These are phyloP conservation scores for Magnolia officinalis DNA, from an alignment of 164 flowering plant genomes.

Conservation along the genomic window DNA sequence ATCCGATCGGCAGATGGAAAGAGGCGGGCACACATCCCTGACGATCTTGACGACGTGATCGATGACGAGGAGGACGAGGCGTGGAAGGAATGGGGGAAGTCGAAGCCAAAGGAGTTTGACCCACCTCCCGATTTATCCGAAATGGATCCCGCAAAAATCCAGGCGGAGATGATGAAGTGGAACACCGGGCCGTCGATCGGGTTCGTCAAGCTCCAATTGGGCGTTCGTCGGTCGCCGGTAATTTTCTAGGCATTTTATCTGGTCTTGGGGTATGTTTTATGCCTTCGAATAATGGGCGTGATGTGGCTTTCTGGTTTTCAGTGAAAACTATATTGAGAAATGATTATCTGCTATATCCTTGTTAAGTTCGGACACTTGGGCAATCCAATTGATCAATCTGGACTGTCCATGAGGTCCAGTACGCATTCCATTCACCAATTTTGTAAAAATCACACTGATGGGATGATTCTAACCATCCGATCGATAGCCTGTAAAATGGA, in stretches of 20 bases:
- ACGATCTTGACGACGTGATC: slow-evolving; percentile 85
- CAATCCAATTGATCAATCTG: too few species aligned
- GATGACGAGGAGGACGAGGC: slow-evolving; percentile 94
- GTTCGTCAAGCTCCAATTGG: slow-evolving; percentile 84
- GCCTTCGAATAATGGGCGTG: not conserved
- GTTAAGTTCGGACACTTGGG: too few species aligned
- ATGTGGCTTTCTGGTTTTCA: not conserved
- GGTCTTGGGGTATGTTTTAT: too few species aligned
- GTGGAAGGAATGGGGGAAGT: slow-evolving; percentile 86
- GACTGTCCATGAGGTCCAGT: too few species aligned
- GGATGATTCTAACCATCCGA: too few species aligned
- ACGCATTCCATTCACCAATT: too few species aligned
- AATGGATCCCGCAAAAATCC: slow-evolving; percentile 46
- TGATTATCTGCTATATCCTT: too few species aligned
- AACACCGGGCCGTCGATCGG: slow-evolving; percentile 65
- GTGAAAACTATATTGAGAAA: too few species aligned
- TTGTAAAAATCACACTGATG: too few species aligned
- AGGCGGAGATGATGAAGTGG: slow-evolving; percentile 65
- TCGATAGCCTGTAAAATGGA: too few species aligned
- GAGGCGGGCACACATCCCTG: slow-evolving; percentile 57
- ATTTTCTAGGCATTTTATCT: not conserved
- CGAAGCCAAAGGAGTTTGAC: slow-evolving; percentile 34
- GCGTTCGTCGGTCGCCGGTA: slow-evolving; percentile 59
- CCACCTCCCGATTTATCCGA: slow-evolving; percentile 58
- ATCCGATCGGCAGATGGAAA: slow-evolving; percentile 22